A percentile compares a stretch with the other conserved stretches of the same genome.
These are phyloP conservation scores for Schizophyllum commune DNA, from an alignment of 1,284 basidiomycete species.

Conservation along the genomic window DNA sequence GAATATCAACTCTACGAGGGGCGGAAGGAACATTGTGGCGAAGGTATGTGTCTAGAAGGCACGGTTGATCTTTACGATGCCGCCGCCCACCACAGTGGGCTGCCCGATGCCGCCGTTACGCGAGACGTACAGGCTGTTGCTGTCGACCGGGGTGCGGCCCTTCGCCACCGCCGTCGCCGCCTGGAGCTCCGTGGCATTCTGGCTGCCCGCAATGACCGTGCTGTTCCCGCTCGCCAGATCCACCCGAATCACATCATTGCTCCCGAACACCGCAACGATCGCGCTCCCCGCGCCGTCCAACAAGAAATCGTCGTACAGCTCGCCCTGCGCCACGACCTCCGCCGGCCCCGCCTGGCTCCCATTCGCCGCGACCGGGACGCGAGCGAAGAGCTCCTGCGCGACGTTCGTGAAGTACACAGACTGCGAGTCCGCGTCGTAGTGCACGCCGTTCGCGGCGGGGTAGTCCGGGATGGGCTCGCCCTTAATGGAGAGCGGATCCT, in stretches of 20 bases:
- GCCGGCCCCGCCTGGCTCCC: slow-evolving; percentile 4
- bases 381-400: slow-evolving; percentile 2
- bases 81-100: not conserved
- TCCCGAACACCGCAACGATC: slow-evolving; percentile 3
- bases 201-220: slow-evolving; percentile 5
- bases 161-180: slow-evolving; percentile 4
- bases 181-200: slow-evolving; percentile 4
- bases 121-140: not conserved
- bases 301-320: slow-evolving; percentile 5
- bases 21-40: too few species aligned
- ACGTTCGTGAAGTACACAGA: slow-evolving; percentile 7
- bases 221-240: slow-evolving; percentile 3
- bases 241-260: slow-evolving; percentile 5
- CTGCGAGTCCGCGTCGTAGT: not conserved
- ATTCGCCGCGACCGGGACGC: slow-evolving; percentile 3
- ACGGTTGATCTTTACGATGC: not conserved
- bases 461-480: slow-evolving; percentile 5
- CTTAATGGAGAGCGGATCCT: slow-evolving; percentile 5
- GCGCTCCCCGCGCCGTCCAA: slow-evolving; percentile 5
- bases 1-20: too few species aligned
- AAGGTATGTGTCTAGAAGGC: too few species aligned
- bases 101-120: not conserved
- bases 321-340: slow-evolving; percentile 3
- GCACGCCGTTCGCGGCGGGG: slow-evolving; percentile 4
- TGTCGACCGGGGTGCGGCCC: not conserved